Evolutionary conservation across 2,329 filamentous ascomycete species (phyloP).

Genomic region (Nemania sp.): DNA sequence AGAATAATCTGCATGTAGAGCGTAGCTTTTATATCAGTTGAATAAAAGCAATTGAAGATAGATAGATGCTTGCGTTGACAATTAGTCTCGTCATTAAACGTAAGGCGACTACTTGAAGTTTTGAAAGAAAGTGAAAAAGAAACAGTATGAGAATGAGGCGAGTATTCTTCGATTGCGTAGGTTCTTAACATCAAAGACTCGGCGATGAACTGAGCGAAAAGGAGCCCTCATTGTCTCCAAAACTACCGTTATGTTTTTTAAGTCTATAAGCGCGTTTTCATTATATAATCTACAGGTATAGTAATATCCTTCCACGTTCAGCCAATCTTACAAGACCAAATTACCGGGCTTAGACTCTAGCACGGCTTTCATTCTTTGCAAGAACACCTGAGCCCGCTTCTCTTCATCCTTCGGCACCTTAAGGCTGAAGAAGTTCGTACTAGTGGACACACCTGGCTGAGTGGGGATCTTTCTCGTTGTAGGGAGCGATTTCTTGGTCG

Average conservation of each 20-base stretch:
- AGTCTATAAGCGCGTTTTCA: slow-evolving; percentile 30
- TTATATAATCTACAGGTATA: slow-evolving; percentile 33
- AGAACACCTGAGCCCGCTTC: slow-evolving; percentile 76
- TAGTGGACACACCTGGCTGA: slow-evolving; percentile 53
- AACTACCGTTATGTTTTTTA: slow-evolving; percentile 24
- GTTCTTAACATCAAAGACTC: too few species aligned
- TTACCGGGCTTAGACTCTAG: slow-evolving; percentile 79
- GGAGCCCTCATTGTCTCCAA: too few species aligned
- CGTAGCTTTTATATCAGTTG: too few species aligned
- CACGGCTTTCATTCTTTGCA: slow-evolving; percentile 83
- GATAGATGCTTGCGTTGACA: too few species aligned
- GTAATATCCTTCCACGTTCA: slow-evolving; percentile 4
- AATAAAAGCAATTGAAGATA: too few species aligned
- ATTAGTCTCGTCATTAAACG: too few species aligned
- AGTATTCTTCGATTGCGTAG: too few species aligned
- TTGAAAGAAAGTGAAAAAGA: too few species aligned
- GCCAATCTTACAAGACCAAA: slow-evolving; percentile 62
- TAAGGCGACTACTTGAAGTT: too few species aligned
- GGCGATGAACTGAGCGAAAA: too few species aligned
- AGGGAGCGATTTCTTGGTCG: slow-evolving; percentile 36
- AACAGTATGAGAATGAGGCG: too few species aligned
- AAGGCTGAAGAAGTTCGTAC: slow-evolving; percentile 79
- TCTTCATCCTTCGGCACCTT: slow-evolving; percentile 79
- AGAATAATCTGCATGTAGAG: too few species aligned
- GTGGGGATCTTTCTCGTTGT: slow-evolving; percentile 41